Percentiles rank a stretch among this genome's conserved stretches.
Evolutionary conservation across 192 early-diverging fungal species (phyloP).

Genomic region (Backusella circina): DNA sequence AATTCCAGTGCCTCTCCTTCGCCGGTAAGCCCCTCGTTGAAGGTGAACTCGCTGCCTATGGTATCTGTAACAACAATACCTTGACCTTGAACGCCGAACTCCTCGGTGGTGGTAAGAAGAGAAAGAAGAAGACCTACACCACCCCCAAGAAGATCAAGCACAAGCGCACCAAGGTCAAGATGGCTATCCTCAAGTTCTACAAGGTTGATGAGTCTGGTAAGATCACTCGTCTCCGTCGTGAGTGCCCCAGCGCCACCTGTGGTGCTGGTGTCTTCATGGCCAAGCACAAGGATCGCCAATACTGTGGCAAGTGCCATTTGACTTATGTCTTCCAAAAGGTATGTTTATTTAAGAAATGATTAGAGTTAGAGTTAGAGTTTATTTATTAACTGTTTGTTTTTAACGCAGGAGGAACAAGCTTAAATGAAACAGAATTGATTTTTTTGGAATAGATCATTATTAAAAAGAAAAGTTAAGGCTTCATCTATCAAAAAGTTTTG

Average conservation of each 20-base stretch:
- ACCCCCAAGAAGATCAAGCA: slow-evolving; percentile 99
- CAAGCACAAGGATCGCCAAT: slow-evolving; percentile 95
- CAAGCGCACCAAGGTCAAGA: slow-evolving; percentile 98
- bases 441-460: background rate
- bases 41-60: slow-evolving; percentile 43
- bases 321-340: slow-evolving; percentile 95
- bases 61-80: slow-evolving; percentile 67
- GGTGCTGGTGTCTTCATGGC: slow-evolving; percentile 99
- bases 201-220: slow-evolving; percentile 96
- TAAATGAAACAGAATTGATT: background rate
- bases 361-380: background rate
- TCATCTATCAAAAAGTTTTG: background rate
- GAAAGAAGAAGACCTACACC: slow-evolving; percentile 99
- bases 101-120: slow-evolving; percentile 92
- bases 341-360: background rate
- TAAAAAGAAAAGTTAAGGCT: background rate
- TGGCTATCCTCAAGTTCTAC: slow-evolving; percentile 98
- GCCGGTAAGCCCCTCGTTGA: slow-evolving; percentile 43
- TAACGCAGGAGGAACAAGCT: background rate
- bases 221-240: slow-evolving; percentile 96
- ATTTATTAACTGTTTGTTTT: background rate
- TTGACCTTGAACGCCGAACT: slow-evolving; percentile 67
- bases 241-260: slow-evolving; percentile 94
- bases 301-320: slow-evolving; percentile 94
- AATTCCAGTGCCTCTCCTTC: slow-evolving; percentile 51